phyloP scores from a whole-genome alignment of 2,329 filamentous ascomycete genomes.

The Monosporascus sp. region DNA sequence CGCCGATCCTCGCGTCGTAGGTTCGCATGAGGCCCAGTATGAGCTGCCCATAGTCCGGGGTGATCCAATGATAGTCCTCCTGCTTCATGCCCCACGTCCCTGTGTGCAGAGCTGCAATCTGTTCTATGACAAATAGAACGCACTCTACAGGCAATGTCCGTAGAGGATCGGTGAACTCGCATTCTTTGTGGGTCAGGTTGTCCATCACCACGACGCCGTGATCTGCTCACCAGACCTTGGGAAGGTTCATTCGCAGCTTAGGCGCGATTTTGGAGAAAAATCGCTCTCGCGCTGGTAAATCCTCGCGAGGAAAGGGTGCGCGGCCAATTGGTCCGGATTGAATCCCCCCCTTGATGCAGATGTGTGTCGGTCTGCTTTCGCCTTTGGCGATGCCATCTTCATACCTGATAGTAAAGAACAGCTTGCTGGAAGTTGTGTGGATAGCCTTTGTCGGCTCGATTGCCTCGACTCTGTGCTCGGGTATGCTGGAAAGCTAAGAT shows the following conservation, averaged over 20 bases:
- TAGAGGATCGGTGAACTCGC: slow-evolving; percentile 16
- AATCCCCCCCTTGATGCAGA: slow-evolving; percentile 24
- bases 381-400: slow-evolving; percentile 7
- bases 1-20: slow-evolving; percentile 17
- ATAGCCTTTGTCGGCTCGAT: slow-evolving; percentile 11
- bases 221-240: slow-evolving; percentile 18
- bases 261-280: slow-evolving; percentile 23
- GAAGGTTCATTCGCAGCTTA: slow-evolving; percentile 16
- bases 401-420: slow-evolving; percentile 15
- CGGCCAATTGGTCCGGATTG: slow-evolving; percentile 18
- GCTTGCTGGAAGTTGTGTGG: slow-evolving; percentile 19
- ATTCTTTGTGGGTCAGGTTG: slow-evolving; percentile 16
- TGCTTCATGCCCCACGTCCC: slow-evolving; percentile 22
- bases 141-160: slow-evolving; percentile 16
- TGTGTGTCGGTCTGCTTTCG: slow-evolving; percentile 3
- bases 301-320: slow-evolving; percentile 19
- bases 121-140: slow-evolving; percentile 24
- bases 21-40: slow-evolving; percentile 21
- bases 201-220: slow-evolving; percentile 25
- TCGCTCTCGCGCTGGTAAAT: slow-evolving; percentile 23
- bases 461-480: slow-evolving; percentile 14
- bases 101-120: slow-evolving; percentile 31
- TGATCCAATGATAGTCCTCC: slow-evolving; percentile 26
- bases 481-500: slow-evolving; percentile 17
- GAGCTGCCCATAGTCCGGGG: slow-evolving; percentile 24